A percentile compares a stretch with the other conserved stretches of the same genome.
These are phyloP conservation scores for Boechera retrofracta DNA, from an alignment of 345 rosid species.

Conservation along the genomic window DNA sequence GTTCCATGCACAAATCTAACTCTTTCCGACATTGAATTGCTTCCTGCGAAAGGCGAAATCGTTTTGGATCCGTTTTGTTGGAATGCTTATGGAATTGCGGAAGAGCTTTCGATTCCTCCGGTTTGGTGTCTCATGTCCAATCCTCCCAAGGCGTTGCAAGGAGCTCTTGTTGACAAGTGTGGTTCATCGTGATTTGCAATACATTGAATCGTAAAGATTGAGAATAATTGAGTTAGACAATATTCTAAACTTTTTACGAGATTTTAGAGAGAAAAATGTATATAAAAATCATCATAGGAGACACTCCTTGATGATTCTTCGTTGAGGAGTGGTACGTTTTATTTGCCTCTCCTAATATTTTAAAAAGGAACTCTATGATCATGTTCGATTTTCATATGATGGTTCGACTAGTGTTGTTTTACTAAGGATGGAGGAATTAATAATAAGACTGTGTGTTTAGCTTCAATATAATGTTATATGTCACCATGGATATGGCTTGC, in stretches of 20 bases:
- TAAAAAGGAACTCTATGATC: slow-evolving; percentile 1
- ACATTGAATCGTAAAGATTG: slow-evolving; percentile 7
- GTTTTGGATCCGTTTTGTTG: slow-evolving; percentile 78
- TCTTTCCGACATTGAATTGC: slow-evolving; percentile 73
- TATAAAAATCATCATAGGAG: slow-evolving; percentile 17
- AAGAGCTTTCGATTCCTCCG: slow-evolving; percentile 68
- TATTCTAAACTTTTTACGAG: slow-evolving; percentile 19
- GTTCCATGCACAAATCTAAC: slow-evolving; percentile 87
- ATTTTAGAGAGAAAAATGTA: slow-evolving; percentile 22
- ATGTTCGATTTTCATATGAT: slow-evolving; percentile 26
- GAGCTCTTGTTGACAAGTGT: slow-evolving; percentile 53
- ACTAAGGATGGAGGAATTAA: slow-evolving; percentile 33
- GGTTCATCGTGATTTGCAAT: slow-evolving; percentile 24
- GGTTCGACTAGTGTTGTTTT: slow-evolving; percentile 29
- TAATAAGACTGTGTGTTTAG: neutral
- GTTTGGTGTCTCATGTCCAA: slow-evolving; percentile 67
- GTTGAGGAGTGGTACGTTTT: slow-evolving; percentile 41
- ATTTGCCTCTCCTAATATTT: slow-evolving; percentile 30
- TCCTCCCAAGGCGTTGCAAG: slow-evolving; percentile 49
- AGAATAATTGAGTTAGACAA: slow-evolving; percentile 36
- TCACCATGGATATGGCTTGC: slow-evolving; percentile 15
- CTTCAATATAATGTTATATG: neutral
- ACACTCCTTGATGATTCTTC: slow-evolving; percentile 25
- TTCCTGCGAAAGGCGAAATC: slow-evolving; percentile 73
- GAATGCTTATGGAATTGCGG: slow-evolving; percentile 82